Evolutionary conservation across 2,329 filamentous ascomycete species (phyloP), one percentile per base, ranked within the genome.

Genomic region (Phyllosticta citribraziliensis): DNA sequence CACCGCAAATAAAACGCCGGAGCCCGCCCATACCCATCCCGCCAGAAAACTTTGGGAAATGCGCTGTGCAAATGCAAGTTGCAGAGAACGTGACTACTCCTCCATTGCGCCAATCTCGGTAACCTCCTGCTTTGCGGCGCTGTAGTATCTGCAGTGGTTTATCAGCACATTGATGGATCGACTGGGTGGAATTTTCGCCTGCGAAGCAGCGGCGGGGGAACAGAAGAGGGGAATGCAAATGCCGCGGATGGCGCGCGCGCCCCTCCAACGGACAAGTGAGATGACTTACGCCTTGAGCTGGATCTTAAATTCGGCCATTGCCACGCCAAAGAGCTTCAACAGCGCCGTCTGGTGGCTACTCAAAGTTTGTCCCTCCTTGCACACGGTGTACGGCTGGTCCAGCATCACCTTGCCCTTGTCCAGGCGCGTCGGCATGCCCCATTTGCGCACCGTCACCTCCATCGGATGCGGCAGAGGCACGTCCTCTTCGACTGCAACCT

Each of bases 271-370:
- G 17, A n/a, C 6, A 47, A n/a, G 40, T 17, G 33, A 14, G 11
- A 17, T n/a, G n/a, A 80, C 82, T 74, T 82, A 88, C 71, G 91
- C 92, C 74, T 88, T 78, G 66, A 96, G 78, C 69, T 85, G 82
- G 62, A 99, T 86, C 73, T 82, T 87, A 79, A 99, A 99, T 78
- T 97, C 91, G 62, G 91, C 89, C 76, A 94, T 84, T 65, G 89
- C 90, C 62, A 97, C 84, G 58, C 91, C 88, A 76, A 99, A 97
- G 69, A 96, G 81, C 84, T 97, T 97, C 75, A 99, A 76, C 71
- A 99, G 78, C 65, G 91, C 88, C 62, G 94, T 97, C 82, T 99
- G 94, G 68, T 93, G 84, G 67, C 89, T 92, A 75, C 97, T 92
- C 67, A 99, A 77, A 53, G 85, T 82, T 71, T 97, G 85, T 11